Evolutionary conservation across 306 rosid genomes (phyloP).

Genomic region (Vigna unguiculata): DNA sequence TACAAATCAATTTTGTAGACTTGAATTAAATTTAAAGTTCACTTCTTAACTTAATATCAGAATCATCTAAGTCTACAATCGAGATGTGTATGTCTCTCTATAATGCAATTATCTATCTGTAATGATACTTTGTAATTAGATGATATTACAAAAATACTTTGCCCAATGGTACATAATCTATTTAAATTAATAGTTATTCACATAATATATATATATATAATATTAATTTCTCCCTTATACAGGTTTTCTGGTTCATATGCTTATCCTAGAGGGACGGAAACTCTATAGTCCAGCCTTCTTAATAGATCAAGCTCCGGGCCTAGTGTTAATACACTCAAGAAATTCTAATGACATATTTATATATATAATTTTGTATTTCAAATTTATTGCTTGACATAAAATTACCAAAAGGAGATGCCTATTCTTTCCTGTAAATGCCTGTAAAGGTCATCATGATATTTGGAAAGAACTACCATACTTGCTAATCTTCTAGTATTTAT

Average conservation of each 20-base stretch:
- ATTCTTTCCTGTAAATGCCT: constrained; percentile 27
- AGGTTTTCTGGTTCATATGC: not conserved
- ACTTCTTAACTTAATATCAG: no score
- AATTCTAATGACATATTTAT: not conserved
- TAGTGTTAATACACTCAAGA: not conserved
- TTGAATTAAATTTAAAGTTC: no score
- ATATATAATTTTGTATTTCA: not conserved
- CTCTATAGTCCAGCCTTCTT: not conserved
- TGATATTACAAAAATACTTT: no score
- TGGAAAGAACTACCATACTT: constrained; percentile 38
- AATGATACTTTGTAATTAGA: no score
- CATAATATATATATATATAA: not conserved
- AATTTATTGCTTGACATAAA: constrained; percentile 33
- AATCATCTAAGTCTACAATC: no score
- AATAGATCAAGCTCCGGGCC: no score
- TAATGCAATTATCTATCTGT: no score
- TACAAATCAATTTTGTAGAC: no score
- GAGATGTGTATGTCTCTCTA: no score
- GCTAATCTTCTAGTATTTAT: constrained; percentile 19
- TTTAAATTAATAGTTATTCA: not conserved
- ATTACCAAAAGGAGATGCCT: constrained; percentile 33
- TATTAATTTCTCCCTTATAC: not conserved
- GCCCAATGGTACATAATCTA: no score
- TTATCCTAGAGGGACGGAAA: not conserved
- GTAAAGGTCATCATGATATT: constrained; percentile 42